phyloP scores from a whole-genome alignment of 2,329 filamentous ascomycete genomes.

The Rhynchosporium agropyri region DNA sequence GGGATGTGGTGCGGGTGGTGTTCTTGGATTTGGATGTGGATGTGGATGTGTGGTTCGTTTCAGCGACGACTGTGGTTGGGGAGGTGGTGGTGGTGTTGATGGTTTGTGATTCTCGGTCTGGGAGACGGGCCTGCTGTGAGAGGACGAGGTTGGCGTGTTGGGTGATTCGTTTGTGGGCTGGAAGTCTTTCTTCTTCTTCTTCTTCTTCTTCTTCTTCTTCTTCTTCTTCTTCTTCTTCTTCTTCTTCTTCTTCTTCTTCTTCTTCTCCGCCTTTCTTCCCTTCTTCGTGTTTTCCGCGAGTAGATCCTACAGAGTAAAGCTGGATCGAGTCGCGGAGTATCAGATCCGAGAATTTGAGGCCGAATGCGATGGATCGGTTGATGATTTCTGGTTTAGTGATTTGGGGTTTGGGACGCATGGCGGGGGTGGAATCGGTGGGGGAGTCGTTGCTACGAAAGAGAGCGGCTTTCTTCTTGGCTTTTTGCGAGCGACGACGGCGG shows the following conservation, averaged over 20 bases:
- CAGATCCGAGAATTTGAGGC: conserved; percentile 9
- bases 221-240: neutral
- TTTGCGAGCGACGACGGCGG: neutral
- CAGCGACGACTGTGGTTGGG: neutral
- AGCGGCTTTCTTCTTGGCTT: conserved; percentile 5
- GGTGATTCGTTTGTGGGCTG: neutral
- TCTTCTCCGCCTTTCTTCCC: neutral
- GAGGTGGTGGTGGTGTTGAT: neutral
- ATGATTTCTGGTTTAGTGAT: conserved; percentile 10
- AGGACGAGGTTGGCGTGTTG: neutral
- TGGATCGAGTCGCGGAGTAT: conserved; percentile 9
- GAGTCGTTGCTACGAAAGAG: neutral
- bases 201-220: neutral
- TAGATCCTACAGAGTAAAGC: neutral
- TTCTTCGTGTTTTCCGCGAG: no score
- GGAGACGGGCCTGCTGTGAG: neutral
- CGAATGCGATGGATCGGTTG: neutral
- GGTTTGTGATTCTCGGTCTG: neutral
- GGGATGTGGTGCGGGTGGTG: neutral
- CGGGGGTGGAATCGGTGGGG: conserved; percentile 9
- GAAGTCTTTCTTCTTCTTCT: neutral
- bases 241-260: no score
- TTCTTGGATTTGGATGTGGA: neutral
- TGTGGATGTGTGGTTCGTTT: neutral
- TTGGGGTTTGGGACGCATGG: neutral